Evolutionary conservation across 2,329 filamentous ascomycete genomes (phyloP).

Genomic region (Zopfia rhizophila): DNA sequence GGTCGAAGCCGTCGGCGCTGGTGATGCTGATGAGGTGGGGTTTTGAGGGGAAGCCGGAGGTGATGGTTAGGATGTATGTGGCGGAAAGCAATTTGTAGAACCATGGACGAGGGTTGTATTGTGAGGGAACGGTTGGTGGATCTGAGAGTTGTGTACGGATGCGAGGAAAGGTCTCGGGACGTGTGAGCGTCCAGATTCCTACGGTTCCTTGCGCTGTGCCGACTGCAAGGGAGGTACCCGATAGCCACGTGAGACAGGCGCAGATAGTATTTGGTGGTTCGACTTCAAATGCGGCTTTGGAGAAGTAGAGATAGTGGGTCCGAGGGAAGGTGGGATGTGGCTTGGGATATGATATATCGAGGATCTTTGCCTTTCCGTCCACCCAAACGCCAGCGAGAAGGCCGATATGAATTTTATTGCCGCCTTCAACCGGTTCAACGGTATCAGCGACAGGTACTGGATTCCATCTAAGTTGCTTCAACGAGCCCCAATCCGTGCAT

Average conservation of each 20-base stretch:
- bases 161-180: conserved; percentile 41
- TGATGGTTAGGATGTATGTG: conserved; percentile 60
- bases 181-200: conserved; percentile 62
- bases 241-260: conserved; percentile 68
- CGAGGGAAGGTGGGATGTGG: conserved; percentile 7
- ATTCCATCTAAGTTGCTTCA: conserved; percentile 67
- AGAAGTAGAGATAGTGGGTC: conserved; percentile 53
- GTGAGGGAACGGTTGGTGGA: too few species aligned
- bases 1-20: conserved; percentile 65
- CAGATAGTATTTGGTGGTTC: conserved; percentile 64
- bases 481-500: conserved; percentile 67
- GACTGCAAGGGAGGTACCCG: conserved; percentile 63
- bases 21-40: conserved; percentile 64
- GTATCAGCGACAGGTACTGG: conserved; percentile 52
- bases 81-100: conserved; percentile 57
- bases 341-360: conserved; percentile 57
- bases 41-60: conserved; percentile 64
- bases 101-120: conserved; percentile 47
- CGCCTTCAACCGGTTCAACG: conserved; percentile 37
- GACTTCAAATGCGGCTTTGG: conserved; percentile 61
- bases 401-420: conserved; percentile 54
- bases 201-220: conserved; percentile 67
- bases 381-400: conserved; percentile 67
- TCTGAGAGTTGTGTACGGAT: not conserved
- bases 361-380: conserved; percentile 66